Conservation (phyloP, 2,329 filamentous ascomycete species). For the Neonectria ditissima region DNA sequence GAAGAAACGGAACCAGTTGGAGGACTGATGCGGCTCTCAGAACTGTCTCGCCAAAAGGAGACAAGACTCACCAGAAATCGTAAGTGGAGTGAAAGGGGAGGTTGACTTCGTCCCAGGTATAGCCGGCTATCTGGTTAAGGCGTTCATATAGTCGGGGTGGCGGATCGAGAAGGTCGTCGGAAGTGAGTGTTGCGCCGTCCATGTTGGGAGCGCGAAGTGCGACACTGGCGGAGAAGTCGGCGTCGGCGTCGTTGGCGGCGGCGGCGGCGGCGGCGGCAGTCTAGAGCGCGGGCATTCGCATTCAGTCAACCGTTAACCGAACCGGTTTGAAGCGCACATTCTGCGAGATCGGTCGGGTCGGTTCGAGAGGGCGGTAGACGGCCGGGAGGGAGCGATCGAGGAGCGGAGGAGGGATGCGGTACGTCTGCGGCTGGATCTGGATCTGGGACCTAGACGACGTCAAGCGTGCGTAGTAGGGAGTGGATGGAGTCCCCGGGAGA, state of each 20-base stretch:
- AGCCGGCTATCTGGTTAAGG: slow-evolving; percentile 78
- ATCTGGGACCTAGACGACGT: slow-evolving; percentile 1
- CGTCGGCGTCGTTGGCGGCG: slow-evolving; percentile 15
- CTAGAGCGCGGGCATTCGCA: slow-evolving; percentile 43
- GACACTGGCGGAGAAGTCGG: slow-evolving; percentile 37
- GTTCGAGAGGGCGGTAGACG: slow-evolving; percentile 3
- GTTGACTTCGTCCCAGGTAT: slow-evolving; percentile 78
- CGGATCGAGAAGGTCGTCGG: slow-evolving; percentile 70
- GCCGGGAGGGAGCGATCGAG: slow-evolving; percentile 5
- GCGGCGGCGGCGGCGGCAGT: slow-evolving; percentile 34
- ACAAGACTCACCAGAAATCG: slow-evolving; percentile 79
- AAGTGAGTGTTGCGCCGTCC: slow-evolving; percentile 62
- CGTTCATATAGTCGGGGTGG: slow-evolving; percentile 78
- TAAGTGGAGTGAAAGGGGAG: slow-evolving; percentile 76
- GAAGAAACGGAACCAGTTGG: not conserved
- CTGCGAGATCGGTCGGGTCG: slow-evolving; percentile 41
- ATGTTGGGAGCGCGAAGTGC: slow-evolving; percentile 54
- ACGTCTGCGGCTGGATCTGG: slow-evolving; percentile 9
- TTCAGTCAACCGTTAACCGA: slow-evolving; percentile 44
- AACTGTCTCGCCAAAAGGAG: not conserved
- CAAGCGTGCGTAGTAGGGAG: slow-evolving; percentile 2
- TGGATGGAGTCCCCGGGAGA: slow-evolving; percentile 20
- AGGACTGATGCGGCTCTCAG: not conserved
- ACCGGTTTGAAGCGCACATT: slow-evolving; percentile 49
- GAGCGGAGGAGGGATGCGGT: slow-evolving; percentile 6